A percentile compares a stretch with the other conserved stretches of the same genome.
phyloP scores from a whole-genome alignment of 495 filamentous ascomycete species.

The Thermochaetoides thermophila region DNA sequence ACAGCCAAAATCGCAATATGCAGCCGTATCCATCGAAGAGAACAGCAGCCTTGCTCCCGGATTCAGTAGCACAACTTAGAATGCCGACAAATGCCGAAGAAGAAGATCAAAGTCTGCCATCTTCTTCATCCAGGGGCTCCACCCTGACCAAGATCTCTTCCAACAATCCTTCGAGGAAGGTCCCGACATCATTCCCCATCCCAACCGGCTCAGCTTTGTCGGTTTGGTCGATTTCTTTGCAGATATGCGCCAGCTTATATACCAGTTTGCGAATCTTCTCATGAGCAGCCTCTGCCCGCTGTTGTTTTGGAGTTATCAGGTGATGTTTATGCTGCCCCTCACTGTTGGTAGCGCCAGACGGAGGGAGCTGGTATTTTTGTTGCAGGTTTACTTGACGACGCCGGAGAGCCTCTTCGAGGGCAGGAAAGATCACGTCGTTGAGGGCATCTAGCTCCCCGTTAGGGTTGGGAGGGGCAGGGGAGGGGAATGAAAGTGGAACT shows the following conservation, averaged over 20 bases:
- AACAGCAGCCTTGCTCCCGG: too few relatives aligned
- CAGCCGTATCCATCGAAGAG: too few relatives aligned
- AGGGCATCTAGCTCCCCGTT: slow-evolving; percentile 45
- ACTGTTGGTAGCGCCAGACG: too few relatives aligned
- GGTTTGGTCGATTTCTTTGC: slow-evolving; percentile 74
- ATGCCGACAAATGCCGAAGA: too few relatives aligned
- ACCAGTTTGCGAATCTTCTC: slow-evolving; percentile 67
- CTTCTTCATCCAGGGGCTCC: slow-evolving; percentile 66
- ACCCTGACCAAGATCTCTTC: slow-evolving; percentile 92
- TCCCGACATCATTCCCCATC: slow-evolving; percentile 77
- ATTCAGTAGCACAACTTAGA: too few relatives aligned
- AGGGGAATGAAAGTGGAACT: slow-evolving; percentile 31
- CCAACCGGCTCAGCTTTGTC: slow-evolving; percentile 73
- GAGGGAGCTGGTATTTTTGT: slow-evolving; percentile 31
- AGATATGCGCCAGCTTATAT: slow-evolving; percentile 57
- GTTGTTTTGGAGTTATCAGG: slow-evolving; percentile 34
- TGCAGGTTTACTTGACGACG: slow-evolving; percentile 57
- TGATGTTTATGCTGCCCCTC: too few relatives aligned
- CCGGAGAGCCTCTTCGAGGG: slow-evolving; percentile 73
- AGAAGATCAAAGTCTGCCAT: slow-evolving; percentile 8
- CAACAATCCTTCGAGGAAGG: slow-evolving; percentile 78
- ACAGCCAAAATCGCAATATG: too few relatives aligned
- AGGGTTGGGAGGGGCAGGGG: slow-evolving; percentile 29
- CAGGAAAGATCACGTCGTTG: slow-evolving; percentile 75
- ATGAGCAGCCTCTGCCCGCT: slow-evolving; percentile 59